phyloP scores from a whole-genome alignment of 768 basidiomycete species.

The Leccinum subgranulosum region DNA sequence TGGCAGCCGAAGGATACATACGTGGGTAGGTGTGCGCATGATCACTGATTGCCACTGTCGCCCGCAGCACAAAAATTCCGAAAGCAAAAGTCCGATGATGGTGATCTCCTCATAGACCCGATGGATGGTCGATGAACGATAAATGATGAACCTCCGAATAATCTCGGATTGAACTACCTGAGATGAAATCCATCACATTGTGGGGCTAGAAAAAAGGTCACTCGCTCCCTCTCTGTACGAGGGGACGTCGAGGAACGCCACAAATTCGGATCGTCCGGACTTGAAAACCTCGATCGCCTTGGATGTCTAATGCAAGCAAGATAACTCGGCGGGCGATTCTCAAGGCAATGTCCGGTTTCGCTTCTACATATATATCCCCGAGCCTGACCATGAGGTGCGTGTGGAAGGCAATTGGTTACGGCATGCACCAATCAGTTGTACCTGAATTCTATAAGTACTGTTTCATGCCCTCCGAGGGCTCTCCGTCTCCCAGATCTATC shows the following conservation, averaged over 20 bases:
- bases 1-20: not conserved
- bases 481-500: not conserved
- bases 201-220: not conserved
- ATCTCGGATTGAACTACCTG: not conserved
- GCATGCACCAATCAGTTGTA: not conserved
- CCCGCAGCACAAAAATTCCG: not conserved
- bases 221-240: not conserved
- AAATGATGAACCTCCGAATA: too few relatives aligned
- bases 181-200: not conserved
- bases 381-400: not conserved
- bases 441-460: too few relatives aligned
- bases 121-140: not conserved
- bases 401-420: not conserved
- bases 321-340: not conserved
- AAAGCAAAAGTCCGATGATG: not conserved
- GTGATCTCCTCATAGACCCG: not conserved
- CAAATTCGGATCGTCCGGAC: not conserved
- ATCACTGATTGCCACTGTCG: not conserved
- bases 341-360: not conserved
- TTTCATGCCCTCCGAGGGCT: not conserved
- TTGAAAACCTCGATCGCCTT: not conserved
- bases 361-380: too few relatives aligned
- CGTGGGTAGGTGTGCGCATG: not conserved
- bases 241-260: not conserved
- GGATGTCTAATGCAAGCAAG: not conserved